Percentiles rank a stretch among this genome's conserved stretches.
phyloP scores from a whole-genome alignment of 2,329 filamentous ascomycete species.

The Exophiala alcalophila region DNA sequence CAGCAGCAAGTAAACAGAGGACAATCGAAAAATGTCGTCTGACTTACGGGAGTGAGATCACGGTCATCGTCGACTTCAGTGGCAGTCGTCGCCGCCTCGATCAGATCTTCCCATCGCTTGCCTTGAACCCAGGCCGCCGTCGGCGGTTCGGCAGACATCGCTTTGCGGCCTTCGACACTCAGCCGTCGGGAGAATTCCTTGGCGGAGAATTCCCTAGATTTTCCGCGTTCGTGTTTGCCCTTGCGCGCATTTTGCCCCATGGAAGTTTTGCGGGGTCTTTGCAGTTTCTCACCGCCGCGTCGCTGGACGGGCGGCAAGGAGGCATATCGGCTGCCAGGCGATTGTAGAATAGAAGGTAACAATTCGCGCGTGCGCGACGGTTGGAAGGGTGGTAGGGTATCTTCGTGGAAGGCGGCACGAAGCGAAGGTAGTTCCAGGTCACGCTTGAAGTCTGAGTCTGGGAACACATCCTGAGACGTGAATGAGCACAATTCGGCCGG shows the following conservation, averaged over 20 bases:
- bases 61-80: slow-evolving; percentile 76
- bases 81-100: slow-evolving; percentile 88
- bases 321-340: slow-evolving; percentile 80
- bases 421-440: slow-evolving; percentile 69
- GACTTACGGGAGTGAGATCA: slow-evolving; percentile 80
- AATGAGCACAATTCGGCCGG: slow-evolving; percentile 27
- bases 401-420: slow-evolving; percentile 66
- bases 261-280: slow-evolving; percentile 78
- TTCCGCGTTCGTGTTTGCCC: slow-evolving; percentile 75
- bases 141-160: slow-evolving; percentile 79
- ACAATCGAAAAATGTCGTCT: slow-evolving; percentile 34
- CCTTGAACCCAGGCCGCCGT: slow-evolving; percentile 69
- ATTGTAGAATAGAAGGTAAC: slow-evolving; percentile 73
- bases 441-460: slow-evolving; percentile 65
- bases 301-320: slow-evolving; percentile 82
- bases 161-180: slow-evolving; percentile 74
- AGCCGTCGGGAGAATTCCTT: slow-evolving; percentile 70
- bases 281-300: slow-evolving; percentile 61
- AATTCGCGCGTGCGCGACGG: slow-evolving; percentile 66
- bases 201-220: slow-evolving; percentile 49
- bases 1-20: slow-evolving; percentile 33
- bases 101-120: slow-evolving; percentile 93
- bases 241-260: slow-evolving; percentile 75
- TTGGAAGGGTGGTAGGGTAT: slow-evolving; percentile 65
- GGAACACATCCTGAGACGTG: slow-evolving; percentile 62